Base-by-base conservation (phyloP, 2,329 filamentous ascomycete genomes). In the Penicillium palitans region DNA sequence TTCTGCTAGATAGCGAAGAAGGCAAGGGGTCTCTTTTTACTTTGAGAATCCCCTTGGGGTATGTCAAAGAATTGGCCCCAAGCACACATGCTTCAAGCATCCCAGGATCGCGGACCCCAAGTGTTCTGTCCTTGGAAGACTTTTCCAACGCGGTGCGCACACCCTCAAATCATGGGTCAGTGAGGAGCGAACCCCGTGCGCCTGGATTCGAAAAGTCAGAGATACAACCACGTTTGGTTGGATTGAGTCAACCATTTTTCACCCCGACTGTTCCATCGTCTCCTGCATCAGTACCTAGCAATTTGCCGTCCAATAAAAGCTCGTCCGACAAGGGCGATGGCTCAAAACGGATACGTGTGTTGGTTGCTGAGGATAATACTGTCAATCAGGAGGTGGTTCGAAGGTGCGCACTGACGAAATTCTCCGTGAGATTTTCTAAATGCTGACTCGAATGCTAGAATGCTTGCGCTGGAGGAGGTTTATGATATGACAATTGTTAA, bases 401-500 rank as follows among this genome's bases (percentile, higher is more conserved):
- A 40, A 58, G 63, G 62, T 66, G 58, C 13, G 60, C 52, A 1
- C n/a, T 27, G 4, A 50, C 33, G 15, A 31, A 49, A 19, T 13
- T 17, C 24, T 27, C 4, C 19, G 4, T 13, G 8, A 2, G 19
- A 31, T 4, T 6, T 39, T 24, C 2, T 17, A 31, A 42, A 21
- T 42, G 25, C 48, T 62, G n/a, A 62, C 27, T 13, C 19, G 2
- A 1, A 29, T 39, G 9, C 86, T 54, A 84, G 84, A 47, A 87
- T 88, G 84, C 75, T 88, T 50, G 78, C 77, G 40, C 65, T 81
- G 24, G 79, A 81, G 67, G 76, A 79, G 24, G 75, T 81, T 5
- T 79, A 79, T 60, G 90, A 96, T 70, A 91, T 96, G 17, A 93
- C 90, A 0, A 88, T 96, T 51, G 93, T 92, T 52, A 90, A 91